Base-by-base conservation (phyloP, 2,329 filamentous ascomycete genomes). In the Fusarium gaditjirri region DNA sequence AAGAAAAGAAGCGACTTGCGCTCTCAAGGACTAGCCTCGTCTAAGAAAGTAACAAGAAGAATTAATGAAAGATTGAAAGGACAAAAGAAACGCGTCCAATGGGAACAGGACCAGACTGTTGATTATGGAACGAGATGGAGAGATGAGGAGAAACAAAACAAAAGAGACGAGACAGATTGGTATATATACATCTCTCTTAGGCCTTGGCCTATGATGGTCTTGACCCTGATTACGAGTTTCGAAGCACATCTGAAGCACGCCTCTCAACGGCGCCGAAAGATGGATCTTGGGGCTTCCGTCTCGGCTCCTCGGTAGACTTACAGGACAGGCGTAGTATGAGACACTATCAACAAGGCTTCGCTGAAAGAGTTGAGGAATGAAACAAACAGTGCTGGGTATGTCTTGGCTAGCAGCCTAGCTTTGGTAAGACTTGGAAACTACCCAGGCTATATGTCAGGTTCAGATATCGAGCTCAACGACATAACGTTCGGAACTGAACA, bases 151-250 rank as follows among this genome's bases (percentile, higher is more conserved):
- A 74, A 68, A 71, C 67, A 67, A 67, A 73, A 73, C 58, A 71
- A 68, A 77, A 65, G 60, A 70, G 52, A 64, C 38, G 67, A 72
- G 73, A 78, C 76, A 77, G 78, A 78, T 85, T 85, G 83, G 63
- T 55, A 61, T 65, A 57, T 60, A 42, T n/a, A 42, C 43, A 42
- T 42, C 21, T 43, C 41, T 19, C 33, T 49, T 29, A 38, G 29
- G 31, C 29, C 59, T 61, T 64, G 69, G 19, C 46, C 7, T 29
- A 43, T 42, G 27, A 23, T 23, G 43, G 25, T 9, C 61, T 61
- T 56, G 43, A 47, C 57, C 72, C 61, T 52, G 42, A 54, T 59
- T 43, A 58, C 69, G 50, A 41, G 53, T 65, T 63, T 61, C 61
- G 71, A 77, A 61, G 73, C 73, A 75, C 54, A 72, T 77, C 73